These are phyloP conservation scores for Gossypium raimondii DNA, from an alignment of 345 rosid species.

Conservation along the genomic window DNA sequence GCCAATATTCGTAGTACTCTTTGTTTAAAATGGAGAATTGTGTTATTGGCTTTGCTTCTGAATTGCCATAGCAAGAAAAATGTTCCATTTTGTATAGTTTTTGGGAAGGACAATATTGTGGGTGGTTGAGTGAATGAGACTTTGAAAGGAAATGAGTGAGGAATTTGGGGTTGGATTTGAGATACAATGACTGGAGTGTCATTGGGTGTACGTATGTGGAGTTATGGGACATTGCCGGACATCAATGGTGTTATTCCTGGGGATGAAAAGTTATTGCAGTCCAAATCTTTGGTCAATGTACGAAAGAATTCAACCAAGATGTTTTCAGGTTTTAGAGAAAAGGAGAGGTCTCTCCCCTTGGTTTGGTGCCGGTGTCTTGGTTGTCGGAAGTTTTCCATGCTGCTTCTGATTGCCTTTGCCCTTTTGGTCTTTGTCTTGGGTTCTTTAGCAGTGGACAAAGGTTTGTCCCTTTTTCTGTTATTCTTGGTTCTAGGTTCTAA, in stretches of 20 bases:
- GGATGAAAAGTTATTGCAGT: slow-evolving; percentile 11
- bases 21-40: slow-evolving; percentile 7
- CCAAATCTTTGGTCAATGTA: slow-evolving; percentile 26
- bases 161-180: slow-evolving; percentile 33
- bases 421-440: slow-evolving; percentile 67
- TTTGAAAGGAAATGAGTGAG: slow-evolving; percentile 31
- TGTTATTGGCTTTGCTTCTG: slow-evolving; percentile 13
- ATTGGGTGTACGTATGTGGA: slow-evolving; percentile 51
- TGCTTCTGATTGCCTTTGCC: slow-evolving; percentile 55
- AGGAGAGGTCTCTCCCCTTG: slow-evolving; percentile 36
- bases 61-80: not conserved
- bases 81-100: not conserved
- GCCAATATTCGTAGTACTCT: not conserved
- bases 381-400: slow-evolving; percentile 59
- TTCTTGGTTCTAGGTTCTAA: not conserved
- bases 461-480: slow-evolving; percentile 27
- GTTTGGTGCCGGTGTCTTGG: slow-evolving; percentile 57
- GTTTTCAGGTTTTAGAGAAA: slow-evolving; percentile 59
- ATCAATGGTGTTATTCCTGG: slow-evolving; percentile 18
- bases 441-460: slow-evolving; percentile 59
- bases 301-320: slow-evolving; percentile 43
- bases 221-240: slow-evolving; percentile 53
- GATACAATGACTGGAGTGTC: slow-evolving; percentile 76
- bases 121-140: slow-evolving; percentile 22
- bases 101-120: slow-evolving; percentile 14